Evolutionary conservation across 192 early-diverging fungal species (phyloP).

Genomic region (Dissophora globulifera): DNA sequence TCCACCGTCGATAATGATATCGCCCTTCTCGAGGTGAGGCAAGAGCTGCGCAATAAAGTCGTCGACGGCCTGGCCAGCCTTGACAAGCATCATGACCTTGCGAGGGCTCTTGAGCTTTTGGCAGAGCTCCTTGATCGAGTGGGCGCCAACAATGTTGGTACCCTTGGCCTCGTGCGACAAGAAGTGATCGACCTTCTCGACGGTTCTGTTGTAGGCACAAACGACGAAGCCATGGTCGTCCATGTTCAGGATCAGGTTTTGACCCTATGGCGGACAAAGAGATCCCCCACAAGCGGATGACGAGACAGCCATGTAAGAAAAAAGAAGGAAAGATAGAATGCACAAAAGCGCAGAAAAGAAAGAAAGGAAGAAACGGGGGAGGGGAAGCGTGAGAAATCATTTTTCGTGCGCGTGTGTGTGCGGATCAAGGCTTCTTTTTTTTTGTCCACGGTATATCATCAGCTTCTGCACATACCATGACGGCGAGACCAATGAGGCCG

Average conservation of each 20-base stretch:
- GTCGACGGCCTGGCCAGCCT: constrained; percentile 95
- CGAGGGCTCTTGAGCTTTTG: constrained; percentile 93
- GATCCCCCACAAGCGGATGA: too few relatives aligned
- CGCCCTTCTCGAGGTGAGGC: constrained; percentile 87
- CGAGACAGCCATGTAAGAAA: too few relatives aligned
- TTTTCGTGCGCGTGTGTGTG: not conserved
- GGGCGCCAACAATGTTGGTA: constrained; percentile 93
- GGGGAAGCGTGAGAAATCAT: constrained; percentile 2
- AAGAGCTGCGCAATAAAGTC: constrained; percentile 93
- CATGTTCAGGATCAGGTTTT: constrained; percentile 99
- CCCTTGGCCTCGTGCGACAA: constrained; percentile 97
- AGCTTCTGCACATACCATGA: constrained; percentile 82
- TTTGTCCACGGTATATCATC: too few relatives aligned
- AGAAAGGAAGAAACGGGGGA: not conserved
- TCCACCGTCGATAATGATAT: constrained; percentile 99
- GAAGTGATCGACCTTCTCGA: constrained; percentile 94
- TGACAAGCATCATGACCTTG: constrained; percentile 99
- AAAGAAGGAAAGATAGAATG: not conserved
- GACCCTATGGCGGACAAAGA: constrained; percentile 72
- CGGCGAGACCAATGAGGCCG: constrained; percentile 98
- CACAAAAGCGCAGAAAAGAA: not conserved
- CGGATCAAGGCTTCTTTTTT: too few relatives aligned
- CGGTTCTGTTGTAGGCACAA: constrained; percentile 96
- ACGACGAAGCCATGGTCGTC: constrained; percentile 96
- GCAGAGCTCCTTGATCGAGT: constrained; percentile 94